Conservation (phyloP, 306 rosid genomes). For the Psophocarpus tetragonolobus region DNA sequence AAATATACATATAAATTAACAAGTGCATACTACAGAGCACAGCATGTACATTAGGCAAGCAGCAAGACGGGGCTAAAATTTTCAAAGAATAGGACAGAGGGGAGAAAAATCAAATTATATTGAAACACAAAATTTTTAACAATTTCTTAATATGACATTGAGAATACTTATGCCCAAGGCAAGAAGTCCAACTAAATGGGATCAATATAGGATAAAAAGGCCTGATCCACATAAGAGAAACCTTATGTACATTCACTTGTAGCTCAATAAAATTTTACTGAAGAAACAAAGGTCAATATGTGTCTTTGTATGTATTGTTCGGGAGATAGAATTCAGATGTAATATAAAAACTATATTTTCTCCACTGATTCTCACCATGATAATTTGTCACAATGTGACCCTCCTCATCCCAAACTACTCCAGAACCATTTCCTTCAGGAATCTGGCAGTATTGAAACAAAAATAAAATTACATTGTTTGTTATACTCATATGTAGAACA, state of each 20-base stretch:
- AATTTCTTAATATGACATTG: neutral
- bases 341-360: conserved; percentile 8
- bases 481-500: neutral
- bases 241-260: conserved; percentile 4
- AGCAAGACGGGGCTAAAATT: neutral
- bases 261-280: conserved; percentile 11
- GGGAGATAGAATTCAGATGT: conserved; percentile 1
- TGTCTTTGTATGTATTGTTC: neutral
- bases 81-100: conserved; percentile 4
- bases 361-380: conserved; percentile 67
- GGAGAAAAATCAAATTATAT: neutral
- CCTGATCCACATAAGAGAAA: conserved; percentile 1
- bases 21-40: conserved; percentile 3
- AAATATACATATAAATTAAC: neutral
- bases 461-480: conserved; percentile 6
- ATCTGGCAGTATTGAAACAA: conserved; percentile 50
- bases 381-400: conserved; percentile 96
- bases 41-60: neutral
- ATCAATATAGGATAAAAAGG: neutral
- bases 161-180: conserved; percentile 9
- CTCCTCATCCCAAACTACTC: conserved; percentile 91
- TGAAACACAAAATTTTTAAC: neutral
- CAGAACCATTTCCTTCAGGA: conserved; percentile 99
- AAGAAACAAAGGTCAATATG: neutral
- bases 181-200: neutral